Evolutionary conservation across 148 eudicot genomes (phyloP), one percentile per base, ranked within the genome.

Genomic region (Agrostemma githago): DNA sequence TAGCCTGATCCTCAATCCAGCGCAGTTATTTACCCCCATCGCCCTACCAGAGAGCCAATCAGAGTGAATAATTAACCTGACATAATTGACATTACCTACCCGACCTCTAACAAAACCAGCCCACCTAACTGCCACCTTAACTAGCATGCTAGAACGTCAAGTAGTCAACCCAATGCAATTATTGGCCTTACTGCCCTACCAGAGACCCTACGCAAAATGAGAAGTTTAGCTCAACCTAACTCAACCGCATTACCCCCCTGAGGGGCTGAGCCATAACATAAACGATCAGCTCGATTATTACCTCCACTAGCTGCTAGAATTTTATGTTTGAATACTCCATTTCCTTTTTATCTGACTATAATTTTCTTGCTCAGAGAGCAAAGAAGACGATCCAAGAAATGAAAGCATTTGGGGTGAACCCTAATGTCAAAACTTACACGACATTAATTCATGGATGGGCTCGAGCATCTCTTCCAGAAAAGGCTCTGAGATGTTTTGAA

Each of bases 401-500:
- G 99, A 82, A 85, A 84, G 82, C 88, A 57, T 78, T 80, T 17
- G 92, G 96, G 39, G 92, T 95, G 82, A 87, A 86, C 79, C 92
- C 99, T 10, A 95, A 95, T 68, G 68, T 95, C 15, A 92, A 84
- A 80, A 95, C 99, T 43, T 92, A 89, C 78, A 95, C 99, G 14
- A 90, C 99, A 1, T 76, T 95, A 6, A 92, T 95, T 68, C 88
- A 95, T 54, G 99, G 99, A 21, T 92, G 99, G 99, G 87, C 99
- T 2, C 90, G 92, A 12, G 89, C 99, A 51, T 95, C 97, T 68
- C 91, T 87, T 8, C 97, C 99, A 0, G 99, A 95, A 82, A 95
- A 92, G 73, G 97, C 99, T 10, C 80, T 92, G 38, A 86, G 77
- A 79, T 90, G 97, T 74, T 95, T 80, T 61, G 81, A 92, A 74